A percentile compares a stretch with the other conserved stretches of the same genome.
Conservation (phyloP, 2,329 filamentous ascomycete species). For the Calonectria hawksworthii region DNA sequence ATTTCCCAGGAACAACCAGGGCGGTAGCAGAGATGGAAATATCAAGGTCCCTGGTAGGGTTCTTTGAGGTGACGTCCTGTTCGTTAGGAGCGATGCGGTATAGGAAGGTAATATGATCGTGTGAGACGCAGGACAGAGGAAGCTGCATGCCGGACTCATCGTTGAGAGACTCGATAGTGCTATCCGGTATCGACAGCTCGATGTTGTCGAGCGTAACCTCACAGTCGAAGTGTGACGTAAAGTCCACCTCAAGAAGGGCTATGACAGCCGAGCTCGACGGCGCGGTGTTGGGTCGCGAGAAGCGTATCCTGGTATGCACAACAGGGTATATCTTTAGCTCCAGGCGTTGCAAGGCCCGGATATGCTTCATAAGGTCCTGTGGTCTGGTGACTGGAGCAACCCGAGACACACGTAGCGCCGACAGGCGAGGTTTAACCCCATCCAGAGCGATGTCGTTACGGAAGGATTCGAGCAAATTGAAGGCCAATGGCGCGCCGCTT, state of each 20-base stretch:
- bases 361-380: slow-evolving; percentile 72
- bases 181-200: slow-evolving; percentile 68
- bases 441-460: slow-evolving; percentile 73
- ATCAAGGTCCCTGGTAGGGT: slow-evolving; percentile 65
- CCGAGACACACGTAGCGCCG: slow-evolving; percentile 80
- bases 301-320: slow-evolving; percentile 80
- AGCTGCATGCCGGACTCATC: slow-evolving; percentile 62
- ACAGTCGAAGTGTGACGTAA: slow-evolving; percentile 78
- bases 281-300: slow-evolving; percentile 73
- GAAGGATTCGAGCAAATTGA: slow-evolving; percentile 85
- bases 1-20: slow-evolving; percentile 67
- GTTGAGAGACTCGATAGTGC: slow-evolving; percentile 71
- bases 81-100: slow-evolving; percentile 74
- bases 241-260: slow-evolving; percentile 80
- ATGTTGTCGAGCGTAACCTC: slow-evolving; percentile 74
- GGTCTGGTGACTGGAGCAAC: slow-evolving; percentile 77
- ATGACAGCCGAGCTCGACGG: slow-evolving; percentile 74
- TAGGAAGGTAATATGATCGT: slow-evolving; percentile 82
- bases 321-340: slow-evolving; percentile 76
- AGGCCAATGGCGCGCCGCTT: slow-evolving; percentile 76
- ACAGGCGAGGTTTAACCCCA: slow-evolving; percentile 75
- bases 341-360: slow-evolving; percentile 74
- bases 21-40: slow-evolving; percentile 74
- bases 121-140: slow-evolving; percentile 74
- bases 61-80: slow-evolving; percentile 61